These are phyloP conservation scores for Verticillium nubilum DNA, from an alignment of 2,329 filamentous ascomycete genomes.

Conservation along the genomic window DNA sequence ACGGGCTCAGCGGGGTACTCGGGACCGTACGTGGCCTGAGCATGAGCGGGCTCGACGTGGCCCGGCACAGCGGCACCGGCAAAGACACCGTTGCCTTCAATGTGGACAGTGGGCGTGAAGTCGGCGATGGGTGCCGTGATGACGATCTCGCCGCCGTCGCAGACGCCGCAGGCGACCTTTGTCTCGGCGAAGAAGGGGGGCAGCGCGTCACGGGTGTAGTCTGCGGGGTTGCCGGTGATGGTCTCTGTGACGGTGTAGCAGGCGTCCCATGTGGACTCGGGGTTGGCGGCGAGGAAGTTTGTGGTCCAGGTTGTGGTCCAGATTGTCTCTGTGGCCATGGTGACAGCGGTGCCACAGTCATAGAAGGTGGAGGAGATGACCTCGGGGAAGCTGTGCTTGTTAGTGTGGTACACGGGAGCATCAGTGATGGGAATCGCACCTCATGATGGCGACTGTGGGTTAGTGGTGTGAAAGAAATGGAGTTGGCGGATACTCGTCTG, in stretches of 20 bases:
- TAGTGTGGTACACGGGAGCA: neutral
- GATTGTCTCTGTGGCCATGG: slow-evolving; percentile 15
- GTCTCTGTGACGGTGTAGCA: slow-evolving; percentile 34
- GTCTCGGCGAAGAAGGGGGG: slow-evolving; percentile 32
- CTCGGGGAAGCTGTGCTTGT: slow-evolving; percentile 10
- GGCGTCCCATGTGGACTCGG: slow-evolving; percentile 30
- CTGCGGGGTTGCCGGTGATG: slow-evolving; percentile 22
- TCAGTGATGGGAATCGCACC: slow-evolving; percentile 2
- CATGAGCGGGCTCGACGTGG: slow-evolving; percentile 4
- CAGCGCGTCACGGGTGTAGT: slow-evolving; percentile 21
- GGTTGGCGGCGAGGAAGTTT: slow-evolving; percentile 28
- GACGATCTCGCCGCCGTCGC: slow-evolving; percentile 21
- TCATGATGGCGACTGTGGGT: slow-evolving; percentile 10
- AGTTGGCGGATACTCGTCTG: neutral
- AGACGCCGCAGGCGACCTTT: slow-evolving; percentile 27
- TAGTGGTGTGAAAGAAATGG: neutral
- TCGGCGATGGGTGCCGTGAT: slow-evolving; percentile 31
- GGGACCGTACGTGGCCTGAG: neutral
- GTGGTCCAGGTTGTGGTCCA: slow-evolving; percentile 33
- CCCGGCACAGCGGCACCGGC: slow-evolving; percentile 23
- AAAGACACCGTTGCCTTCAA: slow-evolving; percentile 30
- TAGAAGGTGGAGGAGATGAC: slow-evolving; percentile 23
- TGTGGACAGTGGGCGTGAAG: slow-evolving; percentile 19
- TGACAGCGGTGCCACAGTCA: slow-evolving; percentile 19
- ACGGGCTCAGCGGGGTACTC: neutral